A percentile compares a stretch with the other conserved stretches of the same genome.
These are phyloP conservation scores for Mesotaenium endlicherianum DNA, from an alignment of 139 green algal genomes.

Conservation along the genomic window DNA sequence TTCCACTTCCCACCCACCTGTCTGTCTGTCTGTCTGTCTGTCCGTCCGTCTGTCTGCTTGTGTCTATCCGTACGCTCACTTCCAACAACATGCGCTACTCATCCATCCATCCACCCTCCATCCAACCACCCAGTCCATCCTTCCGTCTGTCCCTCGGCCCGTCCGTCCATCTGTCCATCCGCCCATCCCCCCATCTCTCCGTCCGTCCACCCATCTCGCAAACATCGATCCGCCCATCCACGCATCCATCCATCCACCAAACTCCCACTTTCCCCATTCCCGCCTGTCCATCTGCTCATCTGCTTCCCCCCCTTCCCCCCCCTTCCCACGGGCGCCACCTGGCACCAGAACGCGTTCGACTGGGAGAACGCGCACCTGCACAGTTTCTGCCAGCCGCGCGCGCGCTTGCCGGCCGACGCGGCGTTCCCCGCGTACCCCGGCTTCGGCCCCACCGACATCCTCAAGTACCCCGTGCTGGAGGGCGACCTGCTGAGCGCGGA, in stretches of 20 bases:
- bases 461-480: constrained; percentile 1
- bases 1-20: not conserved
- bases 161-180: not conserved
- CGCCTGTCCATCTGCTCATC: not conserved
- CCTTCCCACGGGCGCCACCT: no score
- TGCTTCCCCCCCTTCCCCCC: no score
- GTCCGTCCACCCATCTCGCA: not conserved
- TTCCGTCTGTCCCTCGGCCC: not conserved
- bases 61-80: not conserved
- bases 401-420: not conserved
- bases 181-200: not conserved
- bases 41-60: not conserved
- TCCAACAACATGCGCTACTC: not conserved
- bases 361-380: constrained; percentile 48
- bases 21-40: not conserved
- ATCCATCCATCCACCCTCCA: not conserved
- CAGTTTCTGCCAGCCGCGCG: constrained; percentile 28
- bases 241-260: not conserved
- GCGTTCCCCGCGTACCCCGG: not conserved
- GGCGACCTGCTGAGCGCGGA: not conserved
- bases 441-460: constrained; percentile 20
- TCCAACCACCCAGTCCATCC: not conserved
- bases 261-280: not conserved
- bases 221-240: not conserved
- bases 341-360: constrained; percentile 48